These are phyloP conservation scores for Pseudogymnoascus sp. DNA, from an alignment of 2,329 filamentous ascomycete species.

Conservation along the genomic window DNA sequence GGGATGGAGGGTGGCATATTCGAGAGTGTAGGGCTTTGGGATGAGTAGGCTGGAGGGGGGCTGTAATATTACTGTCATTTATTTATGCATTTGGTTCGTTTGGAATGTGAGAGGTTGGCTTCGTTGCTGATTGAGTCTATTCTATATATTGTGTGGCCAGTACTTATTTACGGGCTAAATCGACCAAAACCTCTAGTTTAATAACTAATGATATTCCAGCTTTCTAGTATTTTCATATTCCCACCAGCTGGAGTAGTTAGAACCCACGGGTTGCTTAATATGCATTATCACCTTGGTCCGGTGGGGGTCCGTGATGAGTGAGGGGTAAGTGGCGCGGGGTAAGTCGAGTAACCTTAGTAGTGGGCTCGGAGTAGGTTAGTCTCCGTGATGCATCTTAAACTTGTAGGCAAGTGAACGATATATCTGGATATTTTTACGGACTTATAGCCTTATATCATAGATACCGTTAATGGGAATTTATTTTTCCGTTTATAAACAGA, in stretches of 20 bases:
- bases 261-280: not conserved
- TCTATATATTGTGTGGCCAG: not conserved
- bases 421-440: not conserved
- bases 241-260: too few species aligned
- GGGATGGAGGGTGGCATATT: not conserved
- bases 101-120: not conserved
- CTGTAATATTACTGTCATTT: not conserved
- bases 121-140: not conserved
- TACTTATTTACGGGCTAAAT: too few species aligned
- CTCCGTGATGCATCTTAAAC: not conserved
- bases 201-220: not conserved
- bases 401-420: not conserved
- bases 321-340: not conserved
- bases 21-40: not conserved
- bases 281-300: not conserved
- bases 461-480: not conserved
- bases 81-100: not conserved
- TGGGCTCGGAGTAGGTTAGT: not conserved
- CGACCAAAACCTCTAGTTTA: not conserved
- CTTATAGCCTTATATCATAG: not conserved
- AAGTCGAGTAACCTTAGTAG: not conserved
- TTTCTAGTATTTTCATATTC: not conserved
- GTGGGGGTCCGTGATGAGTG: not conserved
- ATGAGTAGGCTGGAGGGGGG: not conserved
- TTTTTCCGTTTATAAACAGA: not conserved